A percentile compares a stretch with the other conserved stretches of the same genome.
These are phyloP conservation scores for Blastobotrys malaysiensis DNA, from an alignment of 1,139 yeast genomes.

Conservation along the genomic window DNA sequence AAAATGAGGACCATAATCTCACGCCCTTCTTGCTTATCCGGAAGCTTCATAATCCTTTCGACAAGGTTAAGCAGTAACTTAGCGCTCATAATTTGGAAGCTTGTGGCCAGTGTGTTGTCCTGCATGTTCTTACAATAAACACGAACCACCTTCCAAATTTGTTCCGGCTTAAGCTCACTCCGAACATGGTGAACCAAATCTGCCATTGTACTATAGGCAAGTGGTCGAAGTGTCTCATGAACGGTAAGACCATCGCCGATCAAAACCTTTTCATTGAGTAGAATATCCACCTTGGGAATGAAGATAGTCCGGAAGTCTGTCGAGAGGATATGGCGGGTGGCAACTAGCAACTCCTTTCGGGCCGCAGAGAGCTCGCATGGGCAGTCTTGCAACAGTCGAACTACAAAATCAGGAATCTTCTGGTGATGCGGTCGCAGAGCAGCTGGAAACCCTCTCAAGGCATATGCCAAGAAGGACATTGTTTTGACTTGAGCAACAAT, in stretches of 20 bases:
- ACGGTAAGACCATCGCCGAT: slow-evolving; percentile 93
- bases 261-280: slow-evolving; percentile 80
- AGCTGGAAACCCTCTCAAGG: slow-evolving; percentile 77
- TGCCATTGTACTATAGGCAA: slow-evolving; percentile 94
- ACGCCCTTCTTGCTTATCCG: slow-evolving; percentile 79
- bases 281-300: slow-evolving; percentile 75
- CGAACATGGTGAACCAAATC: slow-evolving; percentile 93
- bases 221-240: slow-evolving; percentile 74
- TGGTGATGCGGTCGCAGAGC: slow-evolving; percentile 58
- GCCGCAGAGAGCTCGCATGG: slow-evolving; percentile 95
- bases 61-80: slow-evolving; percentile 80
- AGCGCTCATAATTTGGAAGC: slow-evolving; percentile 97
- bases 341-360: slow-evolving; percentile 86
- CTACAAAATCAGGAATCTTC: slow-evolving; percentile 78
- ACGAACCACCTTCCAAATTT: slow-evolving; percentile 81
- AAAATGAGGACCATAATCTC: slow-evolving; percentile 62
- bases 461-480: slow-evolving; percentile 90
- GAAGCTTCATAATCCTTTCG: slow-evolving; percentile 79
- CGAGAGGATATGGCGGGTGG: slow-evolving; percentile 87
- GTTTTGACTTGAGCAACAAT: slow-evolving; percentile 96
- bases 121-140: slow-evolving; percentile 78
- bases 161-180: slow-evolving; percentile 73
- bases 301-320: slow-evolving; percentile 81
- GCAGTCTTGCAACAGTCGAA: slow-evolving; percentile 85
- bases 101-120: slow-evolving; percentile 77